Evolutionary conservation across 2,329 filamentous ascomycete species (phyloP), one percentile per base, ranked within the genome.

Genomic region (Aureobasidium uvarum): DNA sequence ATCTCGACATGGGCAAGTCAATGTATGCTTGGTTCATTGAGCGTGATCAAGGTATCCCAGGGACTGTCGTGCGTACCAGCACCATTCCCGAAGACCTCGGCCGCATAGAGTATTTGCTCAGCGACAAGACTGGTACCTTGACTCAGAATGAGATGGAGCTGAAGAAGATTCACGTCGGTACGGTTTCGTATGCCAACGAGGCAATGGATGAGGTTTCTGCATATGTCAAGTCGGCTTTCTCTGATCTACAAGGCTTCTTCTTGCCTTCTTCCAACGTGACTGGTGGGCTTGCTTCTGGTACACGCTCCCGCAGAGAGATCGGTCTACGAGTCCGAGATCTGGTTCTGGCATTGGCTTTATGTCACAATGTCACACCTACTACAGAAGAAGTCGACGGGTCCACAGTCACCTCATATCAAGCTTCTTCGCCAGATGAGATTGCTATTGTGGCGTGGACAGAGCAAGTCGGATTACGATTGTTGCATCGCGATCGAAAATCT

Each of bases 121-220:
- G 92, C 68, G 95, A 99, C 77, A 99, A 99, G 78, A 99, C 95
- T 0, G 95, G 95, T n/a, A 99, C 95, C 1, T 78, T 99, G 67
- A 99, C 95, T 0, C 92, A 98, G 71, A 99, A 99, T 73, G 86
- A 69, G 62, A 71, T 72, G 65, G 94, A 97, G 74, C 89, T 99
- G 84, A 96, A 96, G 75, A 99, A 99, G 78, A 94, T 99, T 6
- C 96, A 99, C 73, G 91, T 99, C 62, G 95, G 96, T 11, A 99
- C 95, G 11, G 95, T 98, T 1, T 98, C 94, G 1, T 99, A 99
- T 73, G 95, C 94, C 39, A 96, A 96, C 71, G 95, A 99, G 74
- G 94, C 95, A 11, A 99, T 99, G 95, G 95, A 98, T 71, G 96
- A 99, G 79, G 95, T 99, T 14, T 81, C 86, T 14, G 85, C 90